phyloP scores from a whole-genome alignment of 1,284 basidiomycete genomes.

The Apiotrichum brassicae region DNA sequence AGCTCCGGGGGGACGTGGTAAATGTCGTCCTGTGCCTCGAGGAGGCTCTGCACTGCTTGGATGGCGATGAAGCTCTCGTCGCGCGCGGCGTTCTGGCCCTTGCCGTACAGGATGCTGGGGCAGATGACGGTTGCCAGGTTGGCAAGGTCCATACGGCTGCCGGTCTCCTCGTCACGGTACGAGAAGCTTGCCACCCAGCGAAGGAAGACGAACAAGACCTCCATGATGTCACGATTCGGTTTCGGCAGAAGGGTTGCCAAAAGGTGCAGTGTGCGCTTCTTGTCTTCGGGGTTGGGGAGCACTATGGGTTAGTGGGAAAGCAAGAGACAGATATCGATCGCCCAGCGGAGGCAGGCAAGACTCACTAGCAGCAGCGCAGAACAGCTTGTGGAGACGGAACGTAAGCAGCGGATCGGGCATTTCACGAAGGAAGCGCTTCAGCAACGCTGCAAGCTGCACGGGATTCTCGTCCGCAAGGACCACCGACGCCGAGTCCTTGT shows the following conservation, averaged over 20 bases:
- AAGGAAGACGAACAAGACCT: constrained; percentile 95
- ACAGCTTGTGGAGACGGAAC: constrained; percentile 82
- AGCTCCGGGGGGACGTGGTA: constrained; percentile 84
- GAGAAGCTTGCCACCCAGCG: constrained; percentile 99
- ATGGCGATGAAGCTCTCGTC: constrained; percentile 94
- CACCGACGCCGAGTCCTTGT: constrained; percentile 82
- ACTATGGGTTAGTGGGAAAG: constrained; percentile 53
- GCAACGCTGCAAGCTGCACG: constrained; percentile 89
- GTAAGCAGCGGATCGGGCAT: constrained; percentile 94
- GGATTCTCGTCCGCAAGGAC: constrained; percentile 92
- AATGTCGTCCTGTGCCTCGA: constrained; percentile 93
- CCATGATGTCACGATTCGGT: constrained; percentile 91
- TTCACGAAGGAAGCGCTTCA: constrained; percentile 96
- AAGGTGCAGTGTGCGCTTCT: constrained; percentile 77
- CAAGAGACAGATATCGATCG: background rate
- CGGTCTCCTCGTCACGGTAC: constrained; percentile 95
- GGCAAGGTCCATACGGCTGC: constrained; percentile 94
- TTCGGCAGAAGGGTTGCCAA: constrained; percentile 83
- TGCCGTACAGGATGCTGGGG: constrained; percentile 86
- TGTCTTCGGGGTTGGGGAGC: constrained; percentile 67
- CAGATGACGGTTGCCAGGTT: constrained; percentile 98
- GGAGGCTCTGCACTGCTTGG: constrained; percentile 69
- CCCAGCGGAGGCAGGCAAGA: no score
- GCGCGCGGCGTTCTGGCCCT: constrained; percentile 75
- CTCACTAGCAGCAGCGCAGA: constrained; percentile 81